These are phyloP conservation scores for Teunomyces pallodes DNA, from an alignment of 805 yeast species.

Conservation along the genomic window DNA sequence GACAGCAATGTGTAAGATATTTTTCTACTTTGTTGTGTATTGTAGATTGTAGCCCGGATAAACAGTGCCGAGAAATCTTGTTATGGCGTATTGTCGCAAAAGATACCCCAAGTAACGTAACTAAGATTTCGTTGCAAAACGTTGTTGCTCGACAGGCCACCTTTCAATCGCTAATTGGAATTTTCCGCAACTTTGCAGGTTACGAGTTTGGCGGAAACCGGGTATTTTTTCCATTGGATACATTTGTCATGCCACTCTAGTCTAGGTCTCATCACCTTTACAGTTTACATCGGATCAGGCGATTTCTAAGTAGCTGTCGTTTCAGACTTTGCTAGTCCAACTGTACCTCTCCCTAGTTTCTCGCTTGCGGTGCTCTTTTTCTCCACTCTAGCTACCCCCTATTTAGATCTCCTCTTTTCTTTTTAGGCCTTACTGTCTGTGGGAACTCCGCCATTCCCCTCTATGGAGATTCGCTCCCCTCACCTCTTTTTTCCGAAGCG, in stretches of 20 bases:
- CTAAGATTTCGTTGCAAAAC: background rate
- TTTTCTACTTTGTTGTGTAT: background rate
- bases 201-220: conserved; percentile 1
- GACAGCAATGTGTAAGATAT: background rate
- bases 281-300: background rate
- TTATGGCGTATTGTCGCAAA: background rate
- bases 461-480: background rate
- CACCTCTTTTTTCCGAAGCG: background rate
- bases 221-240: conserved; percentile 2
- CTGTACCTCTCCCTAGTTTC: background rate
- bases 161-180: background rate
- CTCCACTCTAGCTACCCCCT: background rate
- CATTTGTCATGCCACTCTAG: background rate
- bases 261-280: background rate
- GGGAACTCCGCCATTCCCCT: background rate
- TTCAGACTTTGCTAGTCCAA: background rate
- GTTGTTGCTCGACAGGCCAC: background rate
- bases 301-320: background rate
- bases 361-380: background rate
- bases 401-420: background rate
- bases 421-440: background rate
- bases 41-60: background rate
- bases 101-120: background rate
- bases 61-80: background rate
- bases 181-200: conserved; percentile 1